These are phyloP conservation scores for Thermomucor indicae-seudaticae DNA, from an alignment of 371 early-diverging fungal genomes.

Conservation along the genomic window DNA sequence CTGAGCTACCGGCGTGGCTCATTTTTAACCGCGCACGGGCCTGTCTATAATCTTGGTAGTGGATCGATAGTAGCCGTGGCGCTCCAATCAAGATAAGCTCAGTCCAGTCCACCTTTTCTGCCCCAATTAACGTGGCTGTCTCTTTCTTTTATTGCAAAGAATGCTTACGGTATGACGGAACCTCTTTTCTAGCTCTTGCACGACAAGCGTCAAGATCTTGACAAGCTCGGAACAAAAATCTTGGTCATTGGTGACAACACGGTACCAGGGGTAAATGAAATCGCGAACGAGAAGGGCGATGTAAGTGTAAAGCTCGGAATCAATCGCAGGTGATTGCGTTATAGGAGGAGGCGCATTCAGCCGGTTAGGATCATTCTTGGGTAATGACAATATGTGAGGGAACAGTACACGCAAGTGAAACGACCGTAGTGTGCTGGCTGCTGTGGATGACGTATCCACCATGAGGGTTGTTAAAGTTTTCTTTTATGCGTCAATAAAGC, in stretches of 20 bases:
- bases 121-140: conserved; percentile 1
- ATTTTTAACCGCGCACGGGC: conserved; percentile 42
- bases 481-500: too few relatives aligned
- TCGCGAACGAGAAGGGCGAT: conserved; percentile 54
- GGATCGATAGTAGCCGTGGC: conserved; percentile 47
- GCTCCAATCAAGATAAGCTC: conserved; percentile 46
- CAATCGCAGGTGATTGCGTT: conserved; percentile 42
- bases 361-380: conserved; percentile 37
- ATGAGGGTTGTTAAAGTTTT: too few relatives aligned
- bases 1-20: conserved; percentile 47
- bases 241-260: conserved; percentile 47
- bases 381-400: conserved; percentile 32
- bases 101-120: conserved; percentile 64
- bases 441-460: too few relatives aligned
- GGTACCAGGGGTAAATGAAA: conserved; percentile 61
- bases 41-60: conserved; percentile 51
- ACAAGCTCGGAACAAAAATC: conserved; percentile 48
- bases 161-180: conserved; percentile 32
- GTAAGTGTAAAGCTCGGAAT: conserved; percentile 56
- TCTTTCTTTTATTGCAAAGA: too few relatives aligned
- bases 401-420: conserved; percentile 39
- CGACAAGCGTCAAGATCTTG: conserved; percentile 30
- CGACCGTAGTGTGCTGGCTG: conserved; percentile 14
- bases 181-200: conserved; percentile 47
- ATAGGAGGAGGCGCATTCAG: conserved; percentile 29